These are phyloP conservation scores for Linum trigynum DNA, from an alignment of 345 rosid species.

Conservation along the genomic window DNA sequence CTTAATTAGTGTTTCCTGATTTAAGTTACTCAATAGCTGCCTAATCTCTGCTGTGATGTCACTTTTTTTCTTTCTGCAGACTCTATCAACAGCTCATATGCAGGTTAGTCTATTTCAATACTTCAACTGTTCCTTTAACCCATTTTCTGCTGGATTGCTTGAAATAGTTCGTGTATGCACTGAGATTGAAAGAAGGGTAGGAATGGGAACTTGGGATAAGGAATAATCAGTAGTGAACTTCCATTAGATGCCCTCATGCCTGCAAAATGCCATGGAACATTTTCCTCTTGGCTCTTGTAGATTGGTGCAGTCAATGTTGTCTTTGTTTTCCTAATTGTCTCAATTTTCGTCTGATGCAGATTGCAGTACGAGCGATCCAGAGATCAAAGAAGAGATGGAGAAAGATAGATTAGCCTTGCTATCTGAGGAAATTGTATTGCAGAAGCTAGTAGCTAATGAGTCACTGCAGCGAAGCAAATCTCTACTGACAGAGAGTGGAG, in stretches of 20 bases:
- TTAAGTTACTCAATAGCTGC: neutral
- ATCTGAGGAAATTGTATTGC: slow-evolving; percentile 31
- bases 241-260: too few species aligned
- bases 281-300: too few species aligned
- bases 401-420: slow-evolving; percentile 23
- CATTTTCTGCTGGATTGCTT: neutral
- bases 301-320: neutral
- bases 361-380: slow-evolving; percentile 27
- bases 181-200: too few species aligned
- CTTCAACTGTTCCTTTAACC: neutral
- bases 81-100: slow-evolving; percentile 15
- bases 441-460: slow-evolving; percentile 27
- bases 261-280: too few species aligned
- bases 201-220: too few species aligned
- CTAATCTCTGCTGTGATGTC: slow-evolving; percentile 1
- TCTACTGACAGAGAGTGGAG: slow-evolving; percentile 14
- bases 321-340: neutral
- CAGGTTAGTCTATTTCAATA: slow-evolving; percentile 21
- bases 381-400: slow-evolving; percentile 28
- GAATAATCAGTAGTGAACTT: too few species aligned
- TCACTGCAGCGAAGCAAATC: slow-evolving; percentile 18
- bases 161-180: neutral
- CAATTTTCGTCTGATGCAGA: slow-evolving; percentile 14
- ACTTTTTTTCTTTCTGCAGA: slow-evolving; percentile 18
- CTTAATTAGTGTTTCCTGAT: neutral